phyloP scores from a whole-genome alignment of 2,329 filamentous ascomycete species.

The Xylariaceae sp. region DNA sequence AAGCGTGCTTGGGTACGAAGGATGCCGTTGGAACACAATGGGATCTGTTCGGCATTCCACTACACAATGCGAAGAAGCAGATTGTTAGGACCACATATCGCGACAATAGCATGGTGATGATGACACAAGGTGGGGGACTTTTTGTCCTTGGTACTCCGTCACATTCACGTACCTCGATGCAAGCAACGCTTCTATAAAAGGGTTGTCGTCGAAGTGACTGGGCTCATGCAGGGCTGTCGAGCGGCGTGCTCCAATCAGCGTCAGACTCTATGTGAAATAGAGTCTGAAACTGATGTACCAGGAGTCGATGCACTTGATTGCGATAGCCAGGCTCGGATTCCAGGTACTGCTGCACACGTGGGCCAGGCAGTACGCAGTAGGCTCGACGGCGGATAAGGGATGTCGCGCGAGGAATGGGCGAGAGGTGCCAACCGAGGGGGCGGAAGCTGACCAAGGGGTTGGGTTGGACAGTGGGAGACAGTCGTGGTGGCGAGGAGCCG shows the following conservation, averaged over 20 bases:
- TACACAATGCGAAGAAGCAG: constrained; percentile 26
- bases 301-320: constrained; percentile 30
- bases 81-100: constrained; percentile 22
- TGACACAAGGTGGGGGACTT: not conserved
- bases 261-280: constrained; percentile 28
- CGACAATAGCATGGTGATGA: not conserved
- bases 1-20: constrained; percentile 44
- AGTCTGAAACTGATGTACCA: constrained; percentile 32
- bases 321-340: constrained; percentile 33
- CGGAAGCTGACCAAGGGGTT: constrained; percentile 13
- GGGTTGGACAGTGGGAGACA: constrained; percentile 6
- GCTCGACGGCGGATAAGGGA: constrained; percentile 15
- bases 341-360: constrained; percentile 28
- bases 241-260: constrained; percentile 32
- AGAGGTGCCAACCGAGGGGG: constrained; percentile 13
- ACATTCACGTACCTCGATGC: constrained; percentile 32
- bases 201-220: constrained; percentile 24
- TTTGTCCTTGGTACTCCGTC: not conserved
- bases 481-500: constrained; percentile 15
- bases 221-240: constrained; percentile 33
- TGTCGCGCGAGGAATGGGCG: constrained; percentile 29
- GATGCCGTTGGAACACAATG: constrained; percentile 30
- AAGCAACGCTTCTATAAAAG: constrained; percentile 30
- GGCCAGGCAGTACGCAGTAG: constrained; percentile 23
- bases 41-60: constrained; percentile 40